phyloP scores from a whole-genome alignment of 2,329 filamentous ascomycete species.

The Diaporthe vaccinii region DNA sequence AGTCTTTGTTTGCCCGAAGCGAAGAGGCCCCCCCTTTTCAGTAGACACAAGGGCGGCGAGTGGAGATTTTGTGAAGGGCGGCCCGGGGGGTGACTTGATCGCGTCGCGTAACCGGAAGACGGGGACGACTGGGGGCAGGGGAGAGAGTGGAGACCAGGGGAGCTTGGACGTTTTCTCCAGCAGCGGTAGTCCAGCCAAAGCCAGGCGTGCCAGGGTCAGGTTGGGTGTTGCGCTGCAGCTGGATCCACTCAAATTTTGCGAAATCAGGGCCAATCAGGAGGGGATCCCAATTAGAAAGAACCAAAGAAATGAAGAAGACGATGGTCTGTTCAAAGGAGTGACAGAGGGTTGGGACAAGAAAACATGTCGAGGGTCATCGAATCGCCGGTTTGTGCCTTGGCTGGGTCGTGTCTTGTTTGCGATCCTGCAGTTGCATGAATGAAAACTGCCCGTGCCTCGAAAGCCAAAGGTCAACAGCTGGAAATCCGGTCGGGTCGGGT shows the following conservation, averaged over 20 bases:
- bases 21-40: conserved; percentile 32
- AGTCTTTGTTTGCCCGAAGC: conserved; percentile 41
- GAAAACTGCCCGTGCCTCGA: conserved; percentile 20
- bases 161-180: conserved; percentile 37
- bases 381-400: conserved; percentile 25
- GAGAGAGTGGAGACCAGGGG: conserved; percentile 1
- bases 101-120: conserved; percentile 41
- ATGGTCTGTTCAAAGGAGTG: conserved; percentile 39
- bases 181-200: conserved; percentile 12
- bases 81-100: conserved; percentile 37
- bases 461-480: conserved; percentile 23
- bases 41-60: conserved; percentile 32
- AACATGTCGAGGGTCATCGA: conserved; percentile 22
- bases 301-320: conserved; percentile 30
- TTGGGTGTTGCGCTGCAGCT: conserved; percentile 23
- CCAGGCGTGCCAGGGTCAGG: conserved; percentile 10
- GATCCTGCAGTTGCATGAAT: conserved; percentile 24
- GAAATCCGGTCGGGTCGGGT: neutral
- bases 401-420: conserved; percentile 19
- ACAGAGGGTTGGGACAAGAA: conserved; percentile 34
- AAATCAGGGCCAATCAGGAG: conserved; percentile 32
- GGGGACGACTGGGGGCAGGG: conserved; percentile 37
- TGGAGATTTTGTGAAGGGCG: conserved; percentile 36
- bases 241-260: conserved; percentile 35
- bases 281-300: conserved; percentile 13